phyloP scores from a whole-genome alignment of 2,329 filamentous ascomycete species.

The Rhexocercosporidium sp. region DNA sequence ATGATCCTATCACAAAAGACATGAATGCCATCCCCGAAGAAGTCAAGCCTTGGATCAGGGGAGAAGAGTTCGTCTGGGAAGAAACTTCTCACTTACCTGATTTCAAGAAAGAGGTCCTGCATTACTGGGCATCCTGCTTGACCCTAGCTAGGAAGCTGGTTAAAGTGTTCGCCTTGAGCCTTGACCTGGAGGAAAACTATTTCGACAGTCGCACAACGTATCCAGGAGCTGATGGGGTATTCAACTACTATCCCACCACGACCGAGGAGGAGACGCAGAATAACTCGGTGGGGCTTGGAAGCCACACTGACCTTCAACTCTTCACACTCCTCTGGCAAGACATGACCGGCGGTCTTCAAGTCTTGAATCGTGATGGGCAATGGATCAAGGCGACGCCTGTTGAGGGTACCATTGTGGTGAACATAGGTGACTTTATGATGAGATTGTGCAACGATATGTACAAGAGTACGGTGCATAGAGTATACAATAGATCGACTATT shows the following conservation, averaged over 20 bases:
- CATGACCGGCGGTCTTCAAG: slow-evolving; percentile 49
- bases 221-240: slow-evolving; percentile 52
- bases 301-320: slow-evolving; percentile 54
- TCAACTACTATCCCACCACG: slow-evolving; percentile 52
- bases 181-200: slow-evolving; percentile 58
- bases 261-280: slow-evolving; percentile 40
- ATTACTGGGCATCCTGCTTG: slow-evolving; percentile 56
- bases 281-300: slow-evolving; percentile 49
- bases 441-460: slow-evolving; percentile 56
- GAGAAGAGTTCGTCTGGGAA: slow-evolving; percentile 59
- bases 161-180: slow-evolving; percentile 57
- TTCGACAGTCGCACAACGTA: slow-evolving; percentile 60
- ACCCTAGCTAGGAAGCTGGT: slow-evolving; percentile 56
- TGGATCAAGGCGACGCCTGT: slow-evolving; percentile 52
- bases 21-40: slow-evolving; percentile 50
- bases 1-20: slow-evolving; percentile 53
- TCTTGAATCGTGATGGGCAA: slow-evolving; percentile 49
- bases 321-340: slow-evolving; percentile 57
- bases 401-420: slow-evolving; percentile 55
- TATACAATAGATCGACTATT: slow-evolving; percentile 48
- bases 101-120: slow-evolving; percentile 53
- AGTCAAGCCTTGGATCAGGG: slow-evolving; percentile 48
- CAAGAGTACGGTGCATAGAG: slow-evolving; percentile 56
- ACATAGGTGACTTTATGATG: slow-evolving; percentile 59
- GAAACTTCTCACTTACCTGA: slow-evolving; percentile 52